Base-by-base conservation (phyloP, 2,329 filamentous ascomycete species). In the Aspergillus sp. region DNA sequence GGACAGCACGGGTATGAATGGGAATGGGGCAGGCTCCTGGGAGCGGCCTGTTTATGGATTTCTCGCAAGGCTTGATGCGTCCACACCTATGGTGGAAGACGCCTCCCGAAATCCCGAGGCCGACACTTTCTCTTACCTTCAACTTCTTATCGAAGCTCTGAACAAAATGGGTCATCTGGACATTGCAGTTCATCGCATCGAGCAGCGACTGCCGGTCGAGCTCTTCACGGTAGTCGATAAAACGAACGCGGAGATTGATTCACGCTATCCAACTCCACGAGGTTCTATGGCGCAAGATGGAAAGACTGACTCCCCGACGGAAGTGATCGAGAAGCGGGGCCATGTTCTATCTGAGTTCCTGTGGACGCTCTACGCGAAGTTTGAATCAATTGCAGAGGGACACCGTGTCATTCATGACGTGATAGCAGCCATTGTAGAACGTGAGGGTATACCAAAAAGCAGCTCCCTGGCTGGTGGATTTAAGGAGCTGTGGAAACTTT, bases 401-500 rank as follows among this genome's bases (percentile, higher is more conserved):
- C 95, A 99, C 70, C 88, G 96, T 43, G 88, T 97, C 0, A 87
- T 98, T 57, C 92, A 98, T 73, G 95, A 98, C 73, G 90, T 96
- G 47, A 89, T 97, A 68, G 89, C 89, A 62, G 90, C 90, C 1
- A 90, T 99, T 58, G 86, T 93, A 54, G 86, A 88, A 61, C 86
- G 96, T 50, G 93, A 98, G 70, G 90, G 89, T 74, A 73, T 81
- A 50, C 74, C 71, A 51, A 82, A 84, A 55, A 86, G 73, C 79
- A 88, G 79, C 78, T 82, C 85, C 1, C 82, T 98, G 50, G 88
- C 91, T 6, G 88, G 91, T 55, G 92, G 92, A 56, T 99, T 99
- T 76, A 95, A 93, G 69, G 95, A 98, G 76, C 79, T 99, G 41
- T 99, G 96, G 96, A 96, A 97, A 70, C 80, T 99, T 7, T 93